These are phyloP conservation scores for Eucalyptus pauciflora DNA, from an alignment of 345 rosid species.

Conservation along the genomic window DNA sequence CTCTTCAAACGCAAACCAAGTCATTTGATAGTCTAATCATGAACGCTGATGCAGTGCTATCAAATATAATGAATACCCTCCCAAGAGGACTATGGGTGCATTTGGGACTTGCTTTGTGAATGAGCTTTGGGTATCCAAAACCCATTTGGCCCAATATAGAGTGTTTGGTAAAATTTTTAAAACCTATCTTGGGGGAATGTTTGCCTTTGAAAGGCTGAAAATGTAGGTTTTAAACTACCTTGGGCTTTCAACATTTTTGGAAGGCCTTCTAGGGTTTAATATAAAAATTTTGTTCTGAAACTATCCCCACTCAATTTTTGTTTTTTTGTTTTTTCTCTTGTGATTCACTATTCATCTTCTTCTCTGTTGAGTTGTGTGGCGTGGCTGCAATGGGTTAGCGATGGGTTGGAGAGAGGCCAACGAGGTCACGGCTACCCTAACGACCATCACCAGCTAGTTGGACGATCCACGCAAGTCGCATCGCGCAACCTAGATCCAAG, in stretches of 20 bases:
- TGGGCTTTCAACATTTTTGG: rapidly evolving
- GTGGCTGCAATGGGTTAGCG: too few species aligned
- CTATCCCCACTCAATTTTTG: too few species aligned
- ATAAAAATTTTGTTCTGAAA: rapidly evolving
- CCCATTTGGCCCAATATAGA: too few species aligned
- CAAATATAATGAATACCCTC: not conserved
- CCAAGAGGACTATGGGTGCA: not conserved
- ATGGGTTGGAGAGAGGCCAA: rapidly evolving
- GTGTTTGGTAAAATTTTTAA: too few species aligned
- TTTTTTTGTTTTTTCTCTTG: rapidly evolving
- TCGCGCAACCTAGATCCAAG: rapidly evolving
- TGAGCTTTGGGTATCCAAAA: too few species aligned
- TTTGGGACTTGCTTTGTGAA: too few species aligned
- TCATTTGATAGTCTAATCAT: not conserved
- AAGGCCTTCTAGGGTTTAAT: too few species aligned
- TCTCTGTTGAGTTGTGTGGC: rapidly evolving
- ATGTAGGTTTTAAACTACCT: rapidly evolving
- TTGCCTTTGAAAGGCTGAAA: too few species aligned
- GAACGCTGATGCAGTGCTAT: not conserved
- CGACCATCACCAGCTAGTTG: too few species aligned
- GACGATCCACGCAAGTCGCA: rapidly evolving
- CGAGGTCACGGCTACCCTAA: rapidly evolving
- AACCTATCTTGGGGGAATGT: too few species aligned
- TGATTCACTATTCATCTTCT: too few species aligned
- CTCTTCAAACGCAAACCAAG: not conserved